Percentiles rank a stretch among this genome's conserved stretches.
Evolutionary conservation across 176 grass and related monocot species (phyloP).

Genomic region (Carex cristatella): DNA sequence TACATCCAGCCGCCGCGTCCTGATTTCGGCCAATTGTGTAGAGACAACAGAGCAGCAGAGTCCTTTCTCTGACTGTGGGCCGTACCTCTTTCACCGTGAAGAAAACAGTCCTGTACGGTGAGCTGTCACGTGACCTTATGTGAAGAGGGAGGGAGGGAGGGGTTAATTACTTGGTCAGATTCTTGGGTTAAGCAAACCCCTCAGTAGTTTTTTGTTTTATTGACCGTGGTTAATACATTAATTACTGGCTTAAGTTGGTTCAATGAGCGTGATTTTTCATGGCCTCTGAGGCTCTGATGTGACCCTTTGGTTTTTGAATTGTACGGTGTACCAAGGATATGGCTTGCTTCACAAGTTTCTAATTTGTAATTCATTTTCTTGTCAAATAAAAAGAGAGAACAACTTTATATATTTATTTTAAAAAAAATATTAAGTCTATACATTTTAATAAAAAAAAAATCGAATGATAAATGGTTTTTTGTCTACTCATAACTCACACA

Average conservation of each 20-base stretch:
- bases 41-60: not conserved
- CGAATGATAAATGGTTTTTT: not conserved
- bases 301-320: not conserved
- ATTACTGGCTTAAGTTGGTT: not conserved
- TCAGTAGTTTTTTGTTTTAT: not conserved
- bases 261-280: not conserved
- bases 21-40: not conserved
- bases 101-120: not conserved
- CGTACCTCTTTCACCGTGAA: not conserved
- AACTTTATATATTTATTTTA: not conserved
- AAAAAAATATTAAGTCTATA: not conserved
- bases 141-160: not conserved
- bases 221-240: not conserved
- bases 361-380: conserved; percentile 4
- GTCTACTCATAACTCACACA: not conserved
- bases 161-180: conserved; percentile 17
- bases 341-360: not conserved
- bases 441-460: too few relatives aligned
- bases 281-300: not conserved
- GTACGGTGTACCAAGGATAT: not conserved
- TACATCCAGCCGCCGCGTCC: conserved; percentile 14
- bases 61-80: conserved; percentile 16
- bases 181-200: conserved; percentile 18
- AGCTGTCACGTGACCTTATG: not conserved
- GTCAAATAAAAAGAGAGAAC: not conserved